phyloP scores from a whole-genome alignment of 1,284 basidiomycete species.

The Golubevia sp. region DNA sequence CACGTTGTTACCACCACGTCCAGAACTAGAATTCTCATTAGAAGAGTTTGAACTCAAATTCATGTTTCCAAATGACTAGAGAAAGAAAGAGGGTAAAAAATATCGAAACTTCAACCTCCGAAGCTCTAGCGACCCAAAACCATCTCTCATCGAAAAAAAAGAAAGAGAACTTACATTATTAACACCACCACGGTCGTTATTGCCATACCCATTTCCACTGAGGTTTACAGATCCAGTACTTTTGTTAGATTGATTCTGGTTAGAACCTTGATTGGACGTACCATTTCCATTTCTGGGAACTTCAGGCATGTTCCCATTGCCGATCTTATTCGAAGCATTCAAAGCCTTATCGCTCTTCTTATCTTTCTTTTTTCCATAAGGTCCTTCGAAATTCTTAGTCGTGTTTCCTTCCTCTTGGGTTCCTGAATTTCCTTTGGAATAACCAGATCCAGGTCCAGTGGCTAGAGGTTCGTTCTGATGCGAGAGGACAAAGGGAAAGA shows the following conservation, averaged over 20 bases:
- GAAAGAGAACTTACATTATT: neutral
- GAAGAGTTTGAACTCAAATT: neutral
- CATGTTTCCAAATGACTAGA: neutral
- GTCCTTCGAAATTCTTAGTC: neutral
- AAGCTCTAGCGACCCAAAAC: too few relatives aligned
- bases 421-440: neutral
- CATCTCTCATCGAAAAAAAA: neutral
- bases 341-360: neutral
- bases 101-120: too few relatives aligned
- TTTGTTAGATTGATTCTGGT: neutral
- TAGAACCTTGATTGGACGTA: neutral
- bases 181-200: neutral
- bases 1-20: neutral
- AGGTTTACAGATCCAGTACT: too few relatives aligned
- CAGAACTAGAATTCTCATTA: neutral
- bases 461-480: neutral
- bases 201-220: neutral
- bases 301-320: neutral
- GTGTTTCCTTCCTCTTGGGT: neutral
- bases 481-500: too few relatives aligned
- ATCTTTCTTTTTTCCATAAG: neutral
- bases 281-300: neutral
- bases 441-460: neutral
- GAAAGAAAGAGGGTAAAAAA: too few relatives aligned
- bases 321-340: neutral